These are phyloP conservation scores for Schizopora paradoxa DNA, from an alignment of 1,284 basidiomycete genomes.

Conservation along the genomic window DNA sequence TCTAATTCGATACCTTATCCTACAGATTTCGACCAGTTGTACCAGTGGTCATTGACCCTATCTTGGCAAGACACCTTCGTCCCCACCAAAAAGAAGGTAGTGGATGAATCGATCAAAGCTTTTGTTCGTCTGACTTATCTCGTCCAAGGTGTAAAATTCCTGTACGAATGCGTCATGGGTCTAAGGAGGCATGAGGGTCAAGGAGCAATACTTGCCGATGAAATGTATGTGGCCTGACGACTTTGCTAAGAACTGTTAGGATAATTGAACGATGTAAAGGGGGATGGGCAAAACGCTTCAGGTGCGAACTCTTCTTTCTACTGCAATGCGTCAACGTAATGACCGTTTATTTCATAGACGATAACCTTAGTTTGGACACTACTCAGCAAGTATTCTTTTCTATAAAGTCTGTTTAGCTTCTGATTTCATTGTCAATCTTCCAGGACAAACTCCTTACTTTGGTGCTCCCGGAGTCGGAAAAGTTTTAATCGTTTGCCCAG, in stretches of 20 bases:
- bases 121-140: constrained; percentile 3
- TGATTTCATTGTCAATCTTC: neutral
- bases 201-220: constrained; percentile 96
- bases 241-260: constrained; percentile 13
- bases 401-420: constrained; percentile 7
- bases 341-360: constrained; percentile 45
- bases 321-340: neutral
- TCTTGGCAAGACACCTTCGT: constrained; percentile 72
- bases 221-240: constrained; percentile 60
- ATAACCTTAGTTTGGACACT: constrained; percentile 87
- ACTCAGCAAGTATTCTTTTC: constrained; percentile 53
- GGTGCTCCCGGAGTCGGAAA: constrained; percentile 63
- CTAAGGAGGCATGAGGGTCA: constrained; percentile 82
- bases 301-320: constrained; percentile 29
- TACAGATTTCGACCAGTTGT: constrained; percentile 56
- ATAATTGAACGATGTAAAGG: constrained; percentile 43
- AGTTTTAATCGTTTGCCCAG: constrained; percentile 90
- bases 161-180: constrained; percentile 97
- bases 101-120: constrained; percentile 14
- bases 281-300: constrained; percentile 93
- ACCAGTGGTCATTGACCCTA: constrained; percentile 91
- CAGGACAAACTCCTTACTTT: constrained; percentile 82
- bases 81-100: constrained; percentile 89
- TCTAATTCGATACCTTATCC: constrained; percentile 2
- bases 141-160: constrained; percentile 68